Evolutionary conservation across 2,329 filamentous ascomycete genomes (phyloP).

Genomic region (Pseudofabraea citricarpa): DNA sequence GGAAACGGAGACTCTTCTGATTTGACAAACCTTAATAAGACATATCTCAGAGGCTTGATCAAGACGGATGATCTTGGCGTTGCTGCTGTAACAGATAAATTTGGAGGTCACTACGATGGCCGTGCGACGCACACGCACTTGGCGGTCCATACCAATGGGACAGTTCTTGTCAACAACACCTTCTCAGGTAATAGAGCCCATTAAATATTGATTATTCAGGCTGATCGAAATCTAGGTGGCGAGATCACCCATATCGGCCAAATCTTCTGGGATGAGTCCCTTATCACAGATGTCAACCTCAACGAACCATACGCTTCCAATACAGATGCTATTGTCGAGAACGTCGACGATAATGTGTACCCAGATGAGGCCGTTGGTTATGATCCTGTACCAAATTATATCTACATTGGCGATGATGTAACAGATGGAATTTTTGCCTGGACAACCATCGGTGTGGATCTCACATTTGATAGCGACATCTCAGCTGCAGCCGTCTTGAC

Average conservation of each 20-base stretch:
- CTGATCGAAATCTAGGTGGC: too few relatives aligned
- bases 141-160: slow-evolving; percentile 36
- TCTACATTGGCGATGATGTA: slow-evolving; percentile 47
- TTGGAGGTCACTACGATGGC: slow-evolving; percentile 37
- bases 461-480: not conserved
- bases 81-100: slow-evolving; percentile 33
- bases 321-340: slow-evolving; percentile 39
- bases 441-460: slow-evolving; percentile 37
- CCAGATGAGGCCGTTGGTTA: slow-evolving; percentile 34
- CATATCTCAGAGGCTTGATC: slow-evolving; percentile 36
- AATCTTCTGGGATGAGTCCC: slow-evolving; percentile 56
- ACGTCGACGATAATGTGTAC: slow-evolving; percentile 42
- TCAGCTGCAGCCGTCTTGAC: not conserved
- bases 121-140: slow-evolving; percentile 44
- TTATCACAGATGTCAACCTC: slow-evolving; percentile 46
- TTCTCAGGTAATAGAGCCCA: too few relatives aligned
- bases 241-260: slow-evolving; percentile 62
- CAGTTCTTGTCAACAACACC: slow-evolving; percentile 35
- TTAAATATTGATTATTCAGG: too few relatives aligned
- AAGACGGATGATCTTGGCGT: slow-evolving; percentile 35
- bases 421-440: slow-evolving; percentile 49
- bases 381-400: slow-evolving; percentile 51
- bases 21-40: slow-evolving; percentile 35
- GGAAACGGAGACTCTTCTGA: slow-evolving; percentile 38
- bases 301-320: slow-evolving; percentile 41